Evolutionary conservation across 768 basidiomycete genomes (phyloP), one percentile per base, ranked within the genome.

Genomic region (Suillus weaverae): DNA sequence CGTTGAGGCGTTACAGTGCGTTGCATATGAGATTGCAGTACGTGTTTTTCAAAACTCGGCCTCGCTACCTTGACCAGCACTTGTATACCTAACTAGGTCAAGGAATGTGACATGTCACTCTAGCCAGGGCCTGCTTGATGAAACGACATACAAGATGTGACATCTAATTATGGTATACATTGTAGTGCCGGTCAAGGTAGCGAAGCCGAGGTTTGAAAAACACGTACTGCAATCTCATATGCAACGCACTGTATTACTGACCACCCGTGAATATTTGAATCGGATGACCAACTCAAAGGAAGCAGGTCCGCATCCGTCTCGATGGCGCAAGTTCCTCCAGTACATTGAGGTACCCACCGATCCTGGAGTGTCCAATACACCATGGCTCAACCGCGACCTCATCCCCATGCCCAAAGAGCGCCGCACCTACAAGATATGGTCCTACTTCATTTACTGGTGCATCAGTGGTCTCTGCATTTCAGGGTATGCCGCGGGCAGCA

Each of bases 371-470:
- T 33, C 53, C 32, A 54, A 54, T 20, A 54, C 53, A 33, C 6
- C 32, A 54, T 70, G 69, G 68, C 59, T 65, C 48, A 70, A 73
- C 61, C 62, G 70, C 39, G 70, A 74, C 54, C 65, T 74, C 60
- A 73, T 72, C 61, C 70, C 72, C 30, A 69, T 69, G 53, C 72
- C 75, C 35, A 66, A 61, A 32, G 62, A 76, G 35, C 61, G 69
- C 54, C 68, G 76, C 53, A 76, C 71, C 39, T 77, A 76, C 63
- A 67, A 60, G 30, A 70, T 67, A 63, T 67, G 69, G 63, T 68
- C 68, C 55, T 76, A 70, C 67, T 69, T 71, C 55, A 70, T 71
- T 46, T 74, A 73, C 64, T 73, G 72, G 72, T 67, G 71, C 32
- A 69, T 68, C 61, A 54, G 63, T 53, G 69, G 70, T 33, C 64